Evolutionary conservation across 257 asterid genomes (phyloP).

Genomic region (Ajuga chamaepitys): DNA sequence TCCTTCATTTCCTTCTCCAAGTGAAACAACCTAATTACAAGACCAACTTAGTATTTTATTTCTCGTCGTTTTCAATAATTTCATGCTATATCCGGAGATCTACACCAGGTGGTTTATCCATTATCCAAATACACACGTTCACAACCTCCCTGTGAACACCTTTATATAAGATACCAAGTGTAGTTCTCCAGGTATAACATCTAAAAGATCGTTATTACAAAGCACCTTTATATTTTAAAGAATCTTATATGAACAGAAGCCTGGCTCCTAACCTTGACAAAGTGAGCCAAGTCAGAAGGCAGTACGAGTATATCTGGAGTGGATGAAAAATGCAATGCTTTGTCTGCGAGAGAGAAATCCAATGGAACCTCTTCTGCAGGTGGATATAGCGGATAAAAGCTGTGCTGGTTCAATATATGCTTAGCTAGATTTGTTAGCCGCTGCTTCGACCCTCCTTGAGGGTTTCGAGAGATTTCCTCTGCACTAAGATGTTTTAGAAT

Average conservation of each 20-base stretch:
- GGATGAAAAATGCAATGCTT: constrained; percentile 61
- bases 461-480: constrained; percentile 84
- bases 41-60: neutral
- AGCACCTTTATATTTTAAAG: neutral
- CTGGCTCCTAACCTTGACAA: constrained; percentile 59
- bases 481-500: constrained; percentile 91
- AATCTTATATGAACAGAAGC: neutral
- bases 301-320: constrained; percentile 77
- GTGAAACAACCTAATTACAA: constrained; percentile 45
- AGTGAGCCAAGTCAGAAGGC: constrained; percentile 89
- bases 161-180: too few species aligned
- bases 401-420: constrained; percentile 78
- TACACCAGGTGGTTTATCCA: too few species aligned
- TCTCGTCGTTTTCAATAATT: neutral
- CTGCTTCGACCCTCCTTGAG: constrained; percentile 79
- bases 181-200: too few species aligned
- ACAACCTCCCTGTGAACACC: too few species aligned
- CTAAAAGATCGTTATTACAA: neutral
- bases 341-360: constrained; percentile 75
- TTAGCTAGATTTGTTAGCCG: constrained; percentile 80
- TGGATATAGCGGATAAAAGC: constrained; percentile 97
- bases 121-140: too few species aligned
- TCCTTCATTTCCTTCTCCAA: constrained; percentile 48
- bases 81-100: too few species aligned
- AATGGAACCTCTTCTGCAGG: constrained; percentile 83